Evolutionary conservation across 441 rosid genomes (phyloP).

Genomic region (Pelargonium fulgidum): DNA sequence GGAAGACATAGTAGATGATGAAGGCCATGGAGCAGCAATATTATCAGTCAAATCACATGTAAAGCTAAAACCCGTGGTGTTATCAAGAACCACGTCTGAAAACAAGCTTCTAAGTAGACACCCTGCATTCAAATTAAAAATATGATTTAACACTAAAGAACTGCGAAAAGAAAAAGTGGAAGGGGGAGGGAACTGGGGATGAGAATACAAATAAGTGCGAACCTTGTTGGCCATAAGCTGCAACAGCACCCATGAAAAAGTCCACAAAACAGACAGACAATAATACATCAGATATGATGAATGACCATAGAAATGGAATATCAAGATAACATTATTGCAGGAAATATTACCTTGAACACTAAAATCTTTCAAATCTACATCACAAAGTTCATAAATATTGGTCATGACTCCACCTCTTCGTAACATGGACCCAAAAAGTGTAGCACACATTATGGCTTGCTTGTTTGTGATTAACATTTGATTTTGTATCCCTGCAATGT

Average conservation of each 20-base stretch:
- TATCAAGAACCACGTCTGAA: slow-evolving; percentile 74
- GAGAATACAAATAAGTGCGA: not conserved
- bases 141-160: slow-evolving; percentile 8
- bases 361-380: slow-evolving; percentile 92
- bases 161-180: not conserved
- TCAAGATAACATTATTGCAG: slow-evolving; percentile 8
- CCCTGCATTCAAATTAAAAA: slow-evolving; percentile 35
- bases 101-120: slow-evolving; percentile 88
- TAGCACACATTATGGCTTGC: slow-evolving; percentile 91
- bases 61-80: slow-evolving; percentile 79
- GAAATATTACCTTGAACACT: slow-evolving; percentile 71
- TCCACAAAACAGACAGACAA: not conserved
- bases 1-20: slow-evolving; percentile 78
- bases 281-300: not conserved
- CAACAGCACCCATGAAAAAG: not conserved
- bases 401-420: slow-evolving; percentile 83
- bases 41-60: slow-evolving; percentile 91
- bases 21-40: slow-evolving; percentile 95
- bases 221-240: slow-evolving; percentile 28
- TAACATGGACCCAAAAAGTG: slow-evolving; percentile 70
- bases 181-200: not conserved
- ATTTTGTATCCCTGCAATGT: slow-evolving; percentile 73
- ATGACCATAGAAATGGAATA: not conserved
- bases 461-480: slow-evolving; percentile 94
- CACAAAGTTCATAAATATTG: slow-evolving; percentile 86